These are phyloP conservation scores for Botrytis porri DNA, from an alignment of 2,329 filamentous ascomycete species.

Conservation along the genomic window DNA sequence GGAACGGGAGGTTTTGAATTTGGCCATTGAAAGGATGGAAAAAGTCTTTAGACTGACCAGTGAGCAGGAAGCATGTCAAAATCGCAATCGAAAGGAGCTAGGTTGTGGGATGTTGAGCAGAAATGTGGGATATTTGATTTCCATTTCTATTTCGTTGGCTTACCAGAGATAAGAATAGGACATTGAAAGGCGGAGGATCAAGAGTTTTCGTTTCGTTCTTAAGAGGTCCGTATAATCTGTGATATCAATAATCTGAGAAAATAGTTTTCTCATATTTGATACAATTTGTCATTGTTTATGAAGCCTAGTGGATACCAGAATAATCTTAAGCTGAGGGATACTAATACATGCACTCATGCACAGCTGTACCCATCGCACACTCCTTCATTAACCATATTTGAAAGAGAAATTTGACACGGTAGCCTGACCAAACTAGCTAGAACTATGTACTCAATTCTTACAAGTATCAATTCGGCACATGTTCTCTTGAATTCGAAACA, in stretches of 20 bases:
- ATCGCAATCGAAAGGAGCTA: too few relatives aligned
- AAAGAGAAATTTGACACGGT: neutral
- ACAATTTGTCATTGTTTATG: neutral
- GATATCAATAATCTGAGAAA: neutral
- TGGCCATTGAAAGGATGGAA: too few relatives aligned
- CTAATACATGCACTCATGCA: neutral
- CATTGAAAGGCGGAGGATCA: neutral
- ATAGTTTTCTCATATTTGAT: neutral
- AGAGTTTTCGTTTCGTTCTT: fast-evolving
- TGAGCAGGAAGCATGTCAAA: too few relatives aligned
- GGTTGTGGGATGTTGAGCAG: too few relatives aligned
- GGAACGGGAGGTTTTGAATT: too few relatives aligned
- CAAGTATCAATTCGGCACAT: too few relatives aligned
- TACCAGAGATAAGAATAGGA: too few relatives aligned
- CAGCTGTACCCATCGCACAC: neutral
- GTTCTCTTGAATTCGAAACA: too few relatives aligned
- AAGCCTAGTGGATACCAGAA: neutral
- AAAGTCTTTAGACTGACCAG: too few relatives aligned
- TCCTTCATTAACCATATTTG: neutral
- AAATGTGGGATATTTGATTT: too few relatives aligned
- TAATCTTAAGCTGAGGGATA: neutral
- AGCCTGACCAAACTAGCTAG: neutral
- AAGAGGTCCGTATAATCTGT: neutral
- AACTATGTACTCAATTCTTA: neutral
- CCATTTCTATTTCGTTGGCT: too few relatives aligned